Percentiles rank a stretch among this genome's conserved stretches.
Evolutionary conservation across 2,329 filamentous ascomycete species (phyloP).

Genomic region (Mollisia scopiformis): DNA sequence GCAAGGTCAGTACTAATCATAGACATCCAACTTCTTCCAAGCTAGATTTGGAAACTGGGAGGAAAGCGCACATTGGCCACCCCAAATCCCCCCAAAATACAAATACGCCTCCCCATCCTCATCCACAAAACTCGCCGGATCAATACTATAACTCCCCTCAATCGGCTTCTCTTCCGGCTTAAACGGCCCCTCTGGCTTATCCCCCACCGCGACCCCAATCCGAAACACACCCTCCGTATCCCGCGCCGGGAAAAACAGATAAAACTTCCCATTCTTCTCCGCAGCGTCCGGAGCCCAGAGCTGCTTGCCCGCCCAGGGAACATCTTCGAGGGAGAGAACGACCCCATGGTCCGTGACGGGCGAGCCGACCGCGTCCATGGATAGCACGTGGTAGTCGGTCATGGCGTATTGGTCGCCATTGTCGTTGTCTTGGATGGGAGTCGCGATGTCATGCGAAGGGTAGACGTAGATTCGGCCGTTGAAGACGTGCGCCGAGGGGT

Average conservation of each 20-base stretch:
- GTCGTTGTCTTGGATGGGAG: constrained; percentile 76
- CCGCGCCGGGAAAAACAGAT: constrained; percentile 77
- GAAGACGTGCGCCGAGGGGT: constrained; percentile 82
- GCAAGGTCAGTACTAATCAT: neutral
- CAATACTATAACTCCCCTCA: constrained; percentile 73
- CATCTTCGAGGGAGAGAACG: constrained; percentile 63
- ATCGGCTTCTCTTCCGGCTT: constrained; percentile 66
- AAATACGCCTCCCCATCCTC: constrained; percentile 68
- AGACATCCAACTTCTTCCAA: neutral
- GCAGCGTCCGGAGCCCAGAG: constrained; percentile 82
- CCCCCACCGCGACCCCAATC: constrained; percentile 70
- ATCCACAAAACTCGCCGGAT: constrained; percentile 77
- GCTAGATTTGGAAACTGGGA: neutral
- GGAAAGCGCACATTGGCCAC: constrained; percentile 58
- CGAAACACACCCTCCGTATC: constrained; percentile 72
- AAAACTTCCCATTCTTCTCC: constrained; percentile 69
- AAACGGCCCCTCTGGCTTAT: constrained; percentile 72
- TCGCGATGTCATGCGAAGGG: constrained; percentile 79
- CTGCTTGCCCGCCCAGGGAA: constrained; percentile 79
- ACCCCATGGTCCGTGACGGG: constrained; percentile 74
- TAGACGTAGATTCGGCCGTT: constrained; percentile 77
- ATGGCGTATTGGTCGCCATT: constrained; percentile 88
- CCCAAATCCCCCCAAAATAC: constrained; percentile 82
- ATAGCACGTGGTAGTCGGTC: constrained; percentile 81
- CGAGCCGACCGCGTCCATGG: constrained; percentile 54